Conservation (phyloP, 306 rosid genomes). For the Morella rubra region DNA sequence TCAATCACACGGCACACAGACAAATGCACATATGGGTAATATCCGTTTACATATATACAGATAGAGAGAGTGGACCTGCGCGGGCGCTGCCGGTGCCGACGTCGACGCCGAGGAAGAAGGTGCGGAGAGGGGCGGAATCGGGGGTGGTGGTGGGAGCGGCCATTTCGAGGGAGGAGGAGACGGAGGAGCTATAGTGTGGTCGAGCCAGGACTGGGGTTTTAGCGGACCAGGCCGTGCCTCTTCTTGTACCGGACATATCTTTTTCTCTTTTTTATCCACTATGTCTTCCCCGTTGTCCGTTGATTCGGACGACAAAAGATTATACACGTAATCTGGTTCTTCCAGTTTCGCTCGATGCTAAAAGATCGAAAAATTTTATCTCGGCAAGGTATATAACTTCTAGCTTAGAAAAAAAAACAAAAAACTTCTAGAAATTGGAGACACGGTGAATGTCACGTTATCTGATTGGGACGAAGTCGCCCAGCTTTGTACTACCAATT, state of each 20-base stretch:
- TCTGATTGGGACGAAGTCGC: too few species aligned
- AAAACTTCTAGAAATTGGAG: not conserved
- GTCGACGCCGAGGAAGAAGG: slow-evolving; percentile 83
- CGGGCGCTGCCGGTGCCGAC: slow-evolving; percentile 98
- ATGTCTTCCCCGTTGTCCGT: not conserved
- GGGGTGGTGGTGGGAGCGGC: slow-evolving; percentile 24
- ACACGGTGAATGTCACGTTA: too few species aligned
- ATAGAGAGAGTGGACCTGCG: slow-evolving; percentile 53
- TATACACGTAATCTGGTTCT: not conserved
- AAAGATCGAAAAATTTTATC: not conserved
- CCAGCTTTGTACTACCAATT: too few species aligned
- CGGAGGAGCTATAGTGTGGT: slow-evolving; percentile 5
- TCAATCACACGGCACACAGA: not conserved
- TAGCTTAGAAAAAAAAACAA: too few species aligned
- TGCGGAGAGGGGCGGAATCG: slow-evolving; percentile 30
- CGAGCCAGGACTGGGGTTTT: slow-evolving; percentile 30
- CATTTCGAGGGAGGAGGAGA: slow-evolving; percentile 48
- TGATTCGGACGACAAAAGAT: not conserved
- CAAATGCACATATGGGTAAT: not conserved
- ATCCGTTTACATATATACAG: too few species aligned
- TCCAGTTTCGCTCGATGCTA: not conserved
- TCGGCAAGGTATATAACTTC: not conserved
- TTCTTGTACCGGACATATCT: slow-evolving; percentile 34
- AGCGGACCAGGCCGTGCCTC: slow-evolving; percentile 27
- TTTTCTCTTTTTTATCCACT: not conserved